A percentile compares a stretch with the other conserved stretches of the same genome.
These are phyloP conservation scores for Globisporangium irregulare DNA, from an alignment of 352 stramenopile species.

Conservation along the genomic window DNA sequence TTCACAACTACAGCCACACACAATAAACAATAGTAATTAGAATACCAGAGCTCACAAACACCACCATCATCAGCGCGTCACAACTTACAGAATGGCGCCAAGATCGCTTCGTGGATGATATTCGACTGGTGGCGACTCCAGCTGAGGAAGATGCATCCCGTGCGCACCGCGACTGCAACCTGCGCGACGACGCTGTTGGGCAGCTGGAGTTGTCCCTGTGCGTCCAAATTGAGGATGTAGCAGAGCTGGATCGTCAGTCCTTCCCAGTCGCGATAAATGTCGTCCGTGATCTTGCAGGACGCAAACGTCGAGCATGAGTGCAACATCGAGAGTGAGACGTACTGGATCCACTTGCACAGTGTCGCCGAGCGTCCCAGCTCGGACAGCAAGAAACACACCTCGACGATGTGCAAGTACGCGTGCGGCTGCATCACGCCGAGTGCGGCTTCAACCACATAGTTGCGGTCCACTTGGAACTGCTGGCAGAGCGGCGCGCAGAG, in stretches of 20 bases:
- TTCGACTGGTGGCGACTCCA: constrained; percentile 65
- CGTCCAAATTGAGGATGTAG: constrained; percentile 69
- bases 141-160: constrained; percentile 67
- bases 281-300: constrained; percentile 67
- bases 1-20: constrained; percentile 22
- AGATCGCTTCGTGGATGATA: constrained; percentile 64
- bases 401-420: constrained; percentile 77
- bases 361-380: constrained; percentile 49
- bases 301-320: constrained; percentile 78
- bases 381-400: constrained; percentile 76
- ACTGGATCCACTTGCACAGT: constrained; percentile 80
- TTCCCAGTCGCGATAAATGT: constrained; percentile 83
- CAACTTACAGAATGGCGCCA: constrained; percentile 51
- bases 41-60: not conserved
- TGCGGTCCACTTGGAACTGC: constrained; percentile 78
- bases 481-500: constrained; percentile 68
- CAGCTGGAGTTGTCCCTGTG: constrained; percentile 52
- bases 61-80: not conserved
- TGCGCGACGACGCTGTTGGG: constrained; percentile 49
- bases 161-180: constrained; percentile 66
- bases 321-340: constrained; percentile 75
- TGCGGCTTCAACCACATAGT: constrained; percentile 75
- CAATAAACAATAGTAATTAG: not conserved
- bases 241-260: constrained; percentile 79
- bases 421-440: constrained; percentile 80